Conservation (phyloP, 192 early-diverging fungal genomes). For the Blastocladiella britannica region DNA sequence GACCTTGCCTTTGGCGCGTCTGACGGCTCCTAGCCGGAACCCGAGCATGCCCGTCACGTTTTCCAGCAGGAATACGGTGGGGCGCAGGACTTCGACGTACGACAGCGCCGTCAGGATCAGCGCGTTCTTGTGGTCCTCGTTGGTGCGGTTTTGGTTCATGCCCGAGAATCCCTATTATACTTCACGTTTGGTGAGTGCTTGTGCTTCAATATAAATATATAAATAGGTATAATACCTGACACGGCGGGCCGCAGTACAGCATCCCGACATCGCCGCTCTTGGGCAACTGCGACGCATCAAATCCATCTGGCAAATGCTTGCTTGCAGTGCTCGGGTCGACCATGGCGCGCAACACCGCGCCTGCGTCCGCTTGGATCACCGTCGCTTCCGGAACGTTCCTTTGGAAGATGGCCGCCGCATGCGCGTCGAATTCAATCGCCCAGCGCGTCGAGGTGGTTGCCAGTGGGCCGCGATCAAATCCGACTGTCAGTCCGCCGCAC, state of each 20-base stretch:
- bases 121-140: constrained; percentile 43
- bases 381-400: constrained; percentile 38
- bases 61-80: constrained; percentile 42
- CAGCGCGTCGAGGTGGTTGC: constrained; percentile 34
- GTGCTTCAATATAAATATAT: too few species aligned
- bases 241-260: constrained; percentile 53
- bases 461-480: constrained; percentile 23
- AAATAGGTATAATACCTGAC: too few species aligned
- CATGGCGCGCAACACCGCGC: constrained; percentile 26
- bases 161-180: constrained; percentile 43
- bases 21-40: constrained; percentile 36
- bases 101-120: constrained; percentile 37
- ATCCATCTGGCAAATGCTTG: too few species aligned
- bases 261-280: constrained; percentile 47
- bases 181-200: too few species aligned
- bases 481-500: constrained; percentile 43
- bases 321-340: constrained; percentile 4
- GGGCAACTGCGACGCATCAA: too few species aligned
- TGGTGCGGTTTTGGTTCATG: constrained; percentile 34
- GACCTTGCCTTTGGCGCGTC: constrained; percentile 20
- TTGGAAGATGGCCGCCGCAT: constrained; percentile 36
- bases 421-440: constrained; percentile 37
- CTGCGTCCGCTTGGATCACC: constrained; percentile 39
- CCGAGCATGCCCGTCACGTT: constrained; percentile 40
- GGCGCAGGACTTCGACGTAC: constrained; percentile 48